Evolutionary conservation across 352 stramenopile genomes (phyloP).

Genomic region (Lagenidium giganteum): DNA sequence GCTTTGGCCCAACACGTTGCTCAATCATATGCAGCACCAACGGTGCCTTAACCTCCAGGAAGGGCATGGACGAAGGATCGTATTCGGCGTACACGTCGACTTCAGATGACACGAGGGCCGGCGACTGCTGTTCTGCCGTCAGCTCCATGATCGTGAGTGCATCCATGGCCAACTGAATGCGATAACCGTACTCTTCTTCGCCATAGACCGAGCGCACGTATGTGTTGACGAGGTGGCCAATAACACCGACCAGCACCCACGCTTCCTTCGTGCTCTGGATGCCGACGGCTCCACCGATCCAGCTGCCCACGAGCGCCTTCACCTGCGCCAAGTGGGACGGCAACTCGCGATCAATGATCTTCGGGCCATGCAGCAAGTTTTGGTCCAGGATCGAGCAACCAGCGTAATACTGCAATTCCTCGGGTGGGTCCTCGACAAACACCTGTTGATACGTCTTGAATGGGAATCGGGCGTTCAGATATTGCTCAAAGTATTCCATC

Average conservation of each 20-base stretch:
- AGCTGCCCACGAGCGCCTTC: constrained; percentile 72
- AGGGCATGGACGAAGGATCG: constrained; percentile 58
- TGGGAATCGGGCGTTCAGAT: constrained; percentile 63
- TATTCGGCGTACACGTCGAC: constrained; percentile 85
- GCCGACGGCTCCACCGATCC: constrained; percentile 71
- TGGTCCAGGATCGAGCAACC: constrained; percentile 72
- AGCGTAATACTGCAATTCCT: constrained; percentile 65
- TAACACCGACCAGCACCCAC: constrained; percentile 78
- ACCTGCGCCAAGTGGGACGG: constrained; percentile 79
- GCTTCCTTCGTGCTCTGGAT: constrained; percentile 84
- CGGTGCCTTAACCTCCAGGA: constrained; percentile 78
- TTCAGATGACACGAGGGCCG: constrained; percentile 61
- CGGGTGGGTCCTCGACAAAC: constrained; percentile 78
- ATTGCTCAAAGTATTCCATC: constrained; percentile 77
- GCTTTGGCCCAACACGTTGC: constrained; percentile 67
- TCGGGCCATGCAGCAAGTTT: constrained; percentile 62
- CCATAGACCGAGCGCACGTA: constrained; percentile 78
- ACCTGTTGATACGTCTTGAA: constrained; percentile 87
- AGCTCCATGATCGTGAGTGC: constrained; percentile 83
- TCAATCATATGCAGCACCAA: constrained; percentile 87
- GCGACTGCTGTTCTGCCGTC: constrained; percentile 53
- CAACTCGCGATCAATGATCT: constrained; percentile 79
- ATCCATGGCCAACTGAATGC: constrained; percentile 82
- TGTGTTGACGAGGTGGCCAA: constrained; percentile 77
- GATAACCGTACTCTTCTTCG: constrained; percentile 82